phyloP scores from a whole-genome alignment of 371 early-diverging fungal genomes.

The Mucor plumbeus region DNA sequence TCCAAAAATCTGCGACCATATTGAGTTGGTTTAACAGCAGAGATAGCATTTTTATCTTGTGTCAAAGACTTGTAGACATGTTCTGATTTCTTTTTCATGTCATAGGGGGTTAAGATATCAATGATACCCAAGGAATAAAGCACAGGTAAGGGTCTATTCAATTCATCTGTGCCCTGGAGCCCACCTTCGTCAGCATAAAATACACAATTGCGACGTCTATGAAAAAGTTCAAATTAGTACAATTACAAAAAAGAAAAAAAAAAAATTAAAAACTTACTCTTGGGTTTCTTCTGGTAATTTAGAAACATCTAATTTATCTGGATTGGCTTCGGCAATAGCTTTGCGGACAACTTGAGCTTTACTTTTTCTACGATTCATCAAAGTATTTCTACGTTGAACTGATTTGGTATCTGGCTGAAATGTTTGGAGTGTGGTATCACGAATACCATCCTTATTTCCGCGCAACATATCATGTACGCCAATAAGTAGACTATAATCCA shows the following conservation, averaged over 20 bases:
- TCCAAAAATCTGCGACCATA: conserved; percentile 90
- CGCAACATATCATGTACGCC: conserved; percentile 88
- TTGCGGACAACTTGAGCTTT: conserved; percentile 74
- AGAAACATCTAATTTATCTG: conserved; percentile 65
- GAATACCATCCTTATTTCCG: conserved; percentile 88
- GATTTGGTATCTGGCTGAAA: conserved; percentile 64
- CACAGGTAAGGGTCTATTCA: conserved; percentile 67
- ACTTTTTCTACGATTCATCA: conserved; percentile 61
- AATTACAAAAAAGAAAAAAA: background rate
- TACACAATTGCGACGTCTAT: conserved; percentile 70
- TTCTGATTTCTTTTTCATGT: conserved; percentile 87
- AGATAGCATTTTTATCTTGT: conserved; percentile 81
- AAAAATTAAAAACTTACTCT: conserved; percentile 36
- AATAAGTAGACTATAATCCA: conserved; percentile 91
- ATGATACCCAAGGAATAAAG: conserved; percentile 96
- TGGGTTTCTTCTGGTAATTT: conserved; percentile 58
- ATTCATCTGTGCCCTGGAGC: conserved; percentile 79
- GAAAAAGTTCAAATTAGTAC: too few relatives aligned
- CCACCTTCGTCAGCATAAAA: conserved; percentile 96
- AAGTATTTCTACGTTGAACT: conserved; percentile 44
- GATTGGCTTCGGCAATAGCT: conserved; percentile 76
- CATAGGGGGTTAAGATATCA: conserved; percentile 97
- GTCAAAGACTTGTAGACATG: conserved; percentile 84
- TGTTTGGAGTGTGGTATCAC: conserved; percentile 85
- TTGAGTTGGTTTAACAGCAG: conserved; percentile 88